Base-by-base conservation (phyloP, 768 basidiomycete genomes). In the Boletus tylopilopsis region DNA sequence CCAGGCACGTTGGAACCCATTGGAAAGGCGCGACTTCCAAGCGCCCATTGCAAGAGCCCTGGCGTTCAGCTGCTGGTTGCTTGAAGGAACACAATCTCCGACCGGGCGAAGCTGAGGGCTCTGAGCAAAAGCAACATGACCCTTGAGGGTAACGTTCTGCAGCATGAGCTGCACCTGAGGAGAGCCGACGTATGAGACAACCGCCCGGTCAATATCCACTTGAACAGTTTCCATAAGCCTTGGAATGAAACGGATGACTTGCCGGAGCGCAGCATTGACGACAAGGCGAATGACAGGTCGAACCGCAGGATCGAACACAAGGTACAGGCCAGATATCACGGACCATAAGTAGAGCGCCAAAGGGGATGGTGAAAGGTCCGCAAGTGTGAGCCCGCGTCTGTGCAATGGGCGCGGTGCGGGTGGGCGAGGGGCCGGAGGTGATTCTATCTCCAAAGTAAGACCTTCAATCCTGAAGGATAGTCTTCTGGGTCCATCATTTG, bases 401-500 rank as follows among this genome's bases (percentile, higher is more conserved):
- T 68, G 67, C 16, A 60, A 57, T 21, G 64, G 41, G 33, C 57
- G 60, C 16, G 63, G 54, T 1, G 34, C 45, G 0, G 52, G 40
- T 8, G 61, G 62, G 37, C 42, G 50, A 35, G 66, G 56, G 5
- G 29, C 18, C 3, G 48, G 56, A 21, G 50, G 49, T 21, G 54
- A 50, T 24, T 68, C 66, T 29, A 84, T 64, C 47, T 82, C 78
- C 13, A 89, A 54, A 22, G 71, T 76, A 41, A 85, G 63, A 3
- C 84, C 84, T 48, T 87, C 77, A 4, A 89, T 71, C 54, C 76
- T 77, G 52, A 90, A 68, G 27, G 77, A 78, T n/a, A 89, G 67
- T 32, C 82, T 79, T 50, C 76, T 78, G 1, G 76, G 74, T 6
- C 61, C 64, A 11, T 73, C 74, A 22, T 77, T 70, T 23, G 74